Evolutionary conservation across 805 yeast genomes (phyloP), one percentile per base, ranked within the genome.

Genomic region (Hanseniaspora lachancei): DNA sequence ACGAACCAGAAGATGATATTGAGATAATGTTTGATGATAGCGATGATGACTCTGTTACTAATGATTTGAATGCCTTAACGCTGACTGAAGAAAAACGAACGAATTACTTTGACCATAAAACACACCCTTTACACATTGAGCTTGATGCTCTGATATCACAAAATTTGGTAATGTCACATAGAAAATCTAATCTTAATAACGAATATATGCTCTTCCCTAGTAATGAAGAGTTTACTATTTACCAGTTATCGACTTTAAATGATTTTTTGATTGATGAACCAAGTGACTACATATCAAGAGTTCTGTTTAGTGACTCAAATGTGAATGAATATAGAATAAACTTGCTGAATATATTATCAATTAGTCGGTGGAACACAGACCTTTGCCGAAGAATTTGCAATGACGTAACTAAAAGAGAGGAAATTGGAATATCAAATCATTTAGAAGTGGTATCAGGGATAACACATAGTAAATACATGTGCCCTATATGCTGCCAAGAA

Each of bases 401-500:
- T 7, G 21, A 12, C 13, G 38, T n/a, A 36, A 10, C 15, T 27
- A 20, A n/a, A 5, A 13, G 23, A 21, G 34, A 13, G 12, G 20
- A 42, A 3, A 2, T 18, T 15, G 55, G 50, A 9, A 12, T 39
- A 5, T 8, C n/a, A 10, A 44, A 49, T 34, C 35, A 46, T 5
- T 3, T 49, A 20, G 12, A 56, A 43, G 62, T 68, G 0, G 64
- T 64, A 13, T 78, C 73, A 59, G 58, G 15, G 9, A 5, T 46
- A 24, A 16, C 47, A 6, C 15, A 27, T 1, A 34, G 13, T 3
- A 15, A 12, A 12, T 35, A 15, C 18, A 38, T 65, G 29, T 88
- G 96, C 65, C 62, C 67, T 16, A 81, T 89, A n/a, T 89, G 96
- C 67, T 86, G 87, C 65, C 84, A 82, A 23, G 77, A 76, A 0